Evolutionary conservation across 805 yeast genomes (phyloP).

Genomic region (Schizosaccharomyces cryophilus): DNA sequence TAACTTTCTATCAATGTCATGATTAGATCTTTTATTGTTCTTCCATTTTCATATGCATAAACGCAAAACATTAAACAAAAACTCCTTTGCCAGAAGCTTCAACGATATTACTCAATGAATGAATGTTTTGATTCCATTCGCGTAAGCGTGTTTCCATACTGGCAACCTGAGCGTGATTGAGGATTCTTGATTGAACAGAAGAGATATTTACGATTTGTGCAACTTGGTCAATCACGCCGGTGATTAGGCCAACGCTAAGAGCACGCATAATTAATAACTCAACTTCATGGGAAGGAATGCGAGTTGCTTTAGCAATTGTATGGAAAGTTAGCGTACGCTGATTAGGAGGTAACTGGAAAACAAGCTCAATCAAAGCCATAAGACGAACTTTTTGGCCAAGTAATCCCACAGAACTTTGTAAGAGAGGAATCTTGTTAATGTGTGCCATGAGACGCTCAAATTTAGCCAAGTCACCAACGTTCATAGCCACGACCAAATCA

Average conservation of each 20-base stretch:
- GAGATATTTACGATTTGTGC: conserved; percentile 50
- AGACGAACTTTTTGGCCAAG: conserved; percentile 76
- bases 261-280: conserved; percentile 85
- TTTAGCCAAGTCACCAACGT: conserved; percentile 46
- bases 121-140: conserved; percentile 59
- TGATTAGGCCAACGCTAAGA: conserved; percentile 54
- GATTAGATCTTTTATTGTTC: too few species aligned
- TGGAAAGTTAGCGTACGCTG: conserved; percentile 48
- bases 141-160: conserved; percentile 48
- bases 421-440: conserved; percentile 26
- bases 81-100: conserved; percentile 35
- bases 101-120: conserved; percentile 36
- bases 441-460: conserved; percentile 29
- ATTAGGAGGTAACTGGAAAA: conserved; percentile 51
- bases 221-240: conserved; percentile 81
- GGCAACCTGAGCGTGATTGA: conserved; percentile 57
- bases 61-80: conserved; percentile 23
- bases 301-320: conserved; percentile 50
- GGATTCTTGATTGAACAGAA: conserved; percentile 92
- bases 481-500: conserved; percentile 42
- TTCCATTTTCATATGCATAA: too few species aligned
- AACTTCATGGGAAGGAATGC: conserved; percentile 38
- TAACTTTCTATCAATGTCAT: too few species aligned
- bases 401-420: conserved; percentile 35
- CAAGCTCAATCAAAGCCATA: conserved; percentile 71